These are phyloP conservation scores for Nemania sp. DNA, from an alignment of 2,329 filamentous ascomycete species.

Conservation along the genomic window DNA sequence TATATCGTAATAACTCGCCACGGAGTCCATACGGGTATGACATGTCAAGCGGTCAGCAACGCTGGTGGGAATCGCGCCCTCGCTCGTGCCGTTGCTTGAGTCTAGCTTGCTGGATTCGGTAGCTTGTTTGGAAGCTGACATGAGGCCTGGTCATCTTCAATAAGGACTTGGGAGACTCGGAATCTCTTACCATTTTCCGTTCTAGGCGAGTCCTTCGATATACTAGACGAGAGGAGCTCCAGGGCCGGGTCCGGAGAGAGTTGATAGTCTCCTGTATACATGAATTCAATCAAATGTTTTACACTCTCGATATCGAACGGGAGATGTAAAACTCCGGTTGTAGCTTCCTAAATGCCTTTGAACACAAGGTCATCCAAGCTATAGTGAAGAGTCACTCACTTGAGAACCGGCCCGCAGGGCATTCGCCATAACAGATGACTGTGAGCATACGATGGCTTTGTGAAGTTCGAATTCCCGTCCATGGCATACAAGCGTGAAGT, in stretches of 20 bases:
- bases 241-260: not conserved
- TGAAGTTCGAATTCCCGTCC: constrained; percentile 10
- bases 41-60: not conserved
- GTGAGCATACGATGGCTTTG: constrained; percentile 12
- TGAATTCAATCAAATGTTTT: not conserved
- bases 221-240: not conserved
- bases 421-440: constrained; percentile 14
- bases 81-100: not conserved
- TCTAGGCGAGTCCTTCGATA: not conserved
- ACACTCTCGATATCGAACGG: constrained; percentile 6
- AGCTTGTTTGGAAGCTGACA: not conserved
- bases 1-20: constrained; percentile 8
- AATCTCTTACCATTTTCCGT: not conserved
- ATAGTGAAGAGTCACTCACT: not conserved
- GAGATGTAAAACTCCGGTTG: not conserved
- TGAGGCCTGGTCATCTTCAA: not conserved
- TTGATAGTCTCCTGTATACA: constrained; percentile 1
- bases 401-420: not conserved
- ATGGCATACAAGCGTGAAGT: constrained; percentile 12
- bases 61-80: not conserved
- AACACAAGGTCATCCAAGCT: not conserved
- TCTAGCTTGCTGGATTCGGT: not conserved
- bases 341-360: not conserved
- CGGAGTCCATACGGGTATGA: not conserved
- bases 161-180: not conserved